Conservation (phyloP, 768 basidiomycete genomes). For the Suillus decipiens region DNA sequence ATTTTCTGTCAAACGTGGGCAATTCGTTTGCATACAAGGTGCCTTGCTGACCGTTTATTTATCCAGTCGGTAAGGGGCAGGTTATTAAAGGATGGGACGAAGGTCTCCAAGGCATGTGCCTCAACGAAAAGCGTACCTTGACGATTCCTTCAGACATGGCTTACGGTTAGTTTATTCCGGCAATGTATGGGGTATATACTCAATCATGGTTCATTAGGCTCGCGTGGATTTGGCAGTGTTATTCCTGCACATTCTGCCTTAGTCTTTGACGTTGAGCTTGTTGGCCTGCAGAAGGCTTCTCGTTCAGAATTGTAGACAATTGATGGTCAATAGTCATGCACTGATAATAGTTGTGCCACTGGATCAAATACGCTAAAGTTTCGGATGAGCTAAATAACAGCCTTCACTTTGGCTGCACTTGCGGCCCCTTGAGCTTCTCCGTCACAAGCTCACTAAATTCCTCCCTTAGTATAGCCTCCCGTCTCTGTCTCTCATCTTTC, state of each 20-base stretch:
- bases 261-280: conserved; percentile 85
- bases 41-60: conserved; percentile 8
- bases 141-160: conserved; percentile 81
- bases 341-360: not conserved
- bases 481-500: conserved; percentile 88
- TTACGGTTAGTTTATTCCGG: conserved; percentile 63
- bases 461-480: conserved; percentile 85
- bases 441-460: conserved; percentile 85
- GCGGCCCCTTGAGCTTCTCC: conserved; percentile 66
- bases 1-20: conserved; percentile 75
- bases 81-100: conserved; percentile 88
- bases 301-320: conserved; percentile 56
- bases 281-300: conserved; percentile 52
- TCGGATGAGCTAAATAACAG: not conserved
- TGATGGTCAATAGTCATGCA: not conserved
- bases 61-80: conserved; percentile 72
- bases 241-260: conserved; percentile 83
- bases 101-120: conserved; percentile 82
- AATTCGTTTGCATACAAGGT: not conserved
- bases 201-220: conserved; percentile 44
- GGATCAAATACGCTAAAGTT: too few relatives aligned
- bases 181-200: not conserved
- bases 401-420: conserved; percentile 24
- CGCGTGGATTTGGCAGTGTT: conserved; percentile 69
- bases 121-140: conserved; percentile 84